Base-by-base conservation (phyloP, 805 yeast species). In the Aciculoconidium aculeatum region DNA sequence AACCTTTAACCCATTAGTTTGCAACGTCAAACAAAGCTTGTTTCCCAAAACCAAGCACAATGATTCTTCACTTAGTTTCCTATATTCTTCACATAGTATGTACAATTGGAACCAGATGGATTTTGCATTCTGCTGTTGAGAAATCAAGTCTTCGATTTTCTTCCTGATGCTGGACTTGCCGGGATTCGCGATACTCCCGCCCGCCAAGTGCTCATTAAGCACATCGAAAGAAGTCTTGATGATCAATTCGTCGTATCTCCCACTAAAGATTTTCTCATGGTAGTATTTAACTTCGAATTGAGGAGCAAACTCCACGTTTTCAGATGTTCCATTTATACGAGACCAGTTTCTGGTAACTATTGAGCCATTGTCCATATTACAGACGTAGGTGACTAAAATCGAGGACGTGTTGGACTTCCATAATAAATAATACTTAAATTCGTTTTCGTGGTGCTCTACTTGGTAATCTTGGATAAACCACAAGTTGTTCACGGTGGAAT, bases 61-160 rank as follows among this genome's bases (percentile, higher is more conserved):
- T 0, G 80, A 66, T 44, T 83, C 92, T 34, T 69, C 66, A 11
- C 75, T 63, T 26, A 68, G 66, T 35, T 71, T 79, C 35, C 69
- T 70, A 30, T 82, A 63, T 44, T 87, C 95, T 32, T 70, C 72
- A 47, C 94, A 79, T 15, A 87, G 61, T 2, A 83, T 67, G 34
- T 77, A 80, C 34, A 88, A 70, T 36, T 79, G 75, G 18, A 70
- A 61, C 82, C 94, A 78, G 42, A 77, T 77, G 17, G 66, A 66
- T 27, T 61, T 61, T 2, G 57, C 52, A 19, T 55, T 49, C 14
- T 28, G 31, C 10, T 21, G 25, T n/a, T n/a, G n/a, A n/a, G n/a
- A n/a, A n/a, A n/a, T n/a, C n/a, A n/a, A n/a, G n/a, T n/a, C n/a
- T n/a, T n/a, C n/a, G n/a, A n/a, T n/a, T n/a, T n/a, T n/a, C n/a